Evolutionary conservation across 495 filamentous ascomycete species (phyloP), one percentile per base, ranked within the genome.

Genomic region (Bryoglossum gracile): DNA sequence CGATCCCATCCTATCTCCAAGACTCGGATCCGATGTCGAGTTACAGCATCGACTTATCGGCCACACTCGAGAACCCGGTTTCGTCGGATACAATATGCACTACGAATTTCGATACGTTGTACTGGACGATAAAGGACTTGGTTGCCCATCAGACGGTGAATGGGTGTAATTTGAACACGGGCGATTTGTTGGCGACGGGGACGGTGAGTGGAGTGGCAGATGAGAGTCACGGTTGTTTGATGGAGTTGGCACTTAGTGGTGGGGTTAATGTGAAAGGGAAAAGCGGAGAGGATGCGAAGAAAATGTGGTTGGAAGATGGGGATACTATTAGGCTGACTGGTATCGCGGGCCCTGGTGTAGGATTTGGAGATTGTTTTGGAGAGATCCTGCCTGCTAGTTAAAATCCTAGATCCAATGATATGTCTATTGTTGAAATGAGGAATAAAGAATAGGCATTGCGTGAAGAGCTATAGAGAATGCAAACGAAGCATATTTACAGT

Each of bases 101-200:
- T 19, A 85, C 82, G 26, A 87, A 75, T 51, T 75, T 81, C 8
- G 75, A 68, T 48, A 76, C 94, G 59, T 74, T 95, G 23, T 53
- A 53, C n/a, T 52, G 49, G 49, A 52, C 49, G 11, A 24, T 52
- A 5, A 45, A 36, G 34, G 42, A 52, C 17, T 13, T 97, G 84
- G 68, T 97, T 32, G 81, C 91, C 0, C 91, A 95, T 57, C 91
- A 95, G 61, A 84, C 89, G 2, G 73, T 91, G 28, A 86, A 81
- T 3, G 91, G 91, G 22, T 95, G 91, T 61, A 80, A 81, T 14
- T 60, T 97, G 67, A 75, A 80, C 37, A 74, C 84, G 0, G 91
- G 91, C 23, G 91, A 97, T 53, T 64, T 97, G 43, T 65, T 97
- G 1, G 91, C 86, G 17, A 91, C 87, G 4, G 91, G 91, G 2